Base-by-base conservation (phyloP, 208 protist species). In the Naegleria lovaniensis region DNA sequence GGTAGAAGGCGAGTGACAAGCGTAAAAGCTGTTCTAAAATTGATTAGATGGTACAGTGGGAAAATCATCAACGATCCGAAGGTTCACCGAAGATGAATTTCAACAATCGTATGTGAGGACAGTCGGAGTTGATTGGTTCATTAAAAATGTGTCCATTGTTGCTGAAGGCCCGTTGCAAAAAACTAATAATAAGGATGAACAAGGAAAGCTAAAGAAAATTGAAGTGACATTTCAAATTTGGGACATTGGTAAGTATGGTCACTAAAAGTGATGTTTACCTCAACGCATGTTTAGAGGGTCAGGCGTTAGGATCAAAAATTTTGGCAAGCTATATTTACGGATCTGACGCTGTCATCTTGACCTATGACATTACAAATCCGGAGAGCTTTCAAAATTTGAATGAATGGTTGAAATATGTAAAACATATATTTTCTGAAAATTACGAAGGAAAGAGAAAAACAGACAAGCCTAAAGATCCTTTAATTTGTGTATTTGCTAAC, bases 71-170 rank as follows among this genome's bases (percentile, higher is more conserved):
- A 94, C 98, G 25, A 96, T 97, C 59, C 94, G 92, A 19, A 94
- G 96, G 48, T 98, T 97, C 91, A 97, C 95, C 79, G 90, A 97
- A 19, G 95, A 95, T 55, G 92, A 94, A 59, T 98, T 98, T 92
- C 93, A 85, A 13, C 90, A 96, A 88, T 90, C 51, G 59, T 99
- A 98, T 95, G 98, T 98, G 93, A 97, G 98, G 91, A 99, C 98
- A 5, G 97, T 98, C 67, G 98, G 98, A 7, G 86, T 98, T 3
- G 97, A 99, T 92, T 99, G 98, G 92, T 98, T 97, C 93, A 95
- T 96, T 3, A 98, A 98, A 89, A 95, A 94, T 85, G 88, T 99
- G 19, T 86, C 94, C 52, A 91, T 99, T 9, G 96, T 96, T 22
- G 91, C 93, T 33, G 39, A 40, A 15, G 15, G 16, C 0, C 29